Evolutionary conservation across 208 protist species (phyloP), one percentile per base, ranked within the genome.

Genomic region (Crithidia sp.): DNA sequence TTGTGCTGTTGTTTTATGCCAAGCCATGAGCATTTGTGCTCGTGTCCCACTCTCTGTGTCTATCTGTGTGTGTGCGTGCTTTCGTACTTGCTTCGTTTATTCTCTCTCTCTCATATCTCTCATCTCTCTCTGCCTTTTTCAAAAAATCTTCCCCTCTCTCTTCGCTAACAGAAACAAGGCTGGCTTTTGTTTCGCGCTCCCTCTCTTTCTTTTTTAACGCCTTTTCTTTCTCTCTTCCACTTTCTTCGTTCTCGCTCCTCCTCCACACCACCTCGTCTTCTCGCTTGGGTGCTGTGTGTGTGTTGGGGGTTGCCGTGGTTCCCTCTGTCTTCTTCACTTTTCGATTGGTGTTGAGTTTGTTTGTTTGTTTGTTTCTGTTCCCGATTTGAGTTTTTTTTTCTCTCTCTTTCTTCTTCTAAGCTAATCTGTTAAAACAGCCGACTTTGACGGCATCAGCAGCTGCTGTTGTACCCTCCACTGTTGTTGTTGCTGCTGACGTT

Each of bases 41-140:
- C 28, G 28, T 28, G 28, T 28, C 28, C 45, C 45, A 13, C 16
- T 16, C 17, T 8, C 13, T 52, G 7, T 28, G 8, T 44, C 9
- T 28, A 17, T 41, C 54, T 67, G 39, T 61, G 13, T 52, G 19
- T 43, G 41, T 72, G 28, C 14, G 52, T 37, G 52, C 36, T 6
- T 57, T 37, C 39, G 28, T 60, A 47, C 44, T 47, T 44, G 55
- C 43, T 52, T 58, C 14, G 45, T 6, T 53, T 41, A 37, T 13
- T 16, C 56, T 71, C 59, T 59, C 68, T 39, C 37, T 39, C 49
- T 56, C 54, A 39, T 49, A 63, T 43, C 71, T 54, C 7, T 19
- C 52, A 6, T n/a, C 52, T n/a, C 10, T n/a, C n/a, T n/a, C 52
- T 6, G 14, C n/a, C 52, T 17, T 5, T n/a, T 56, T 2, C 7